Evolutionary conservation across 2,329 filamentous ascomycete species (phyloP), one percentile per base, ranked within the genome.

Genomic region (Tolypocladium ophioglossoides): DNA sequence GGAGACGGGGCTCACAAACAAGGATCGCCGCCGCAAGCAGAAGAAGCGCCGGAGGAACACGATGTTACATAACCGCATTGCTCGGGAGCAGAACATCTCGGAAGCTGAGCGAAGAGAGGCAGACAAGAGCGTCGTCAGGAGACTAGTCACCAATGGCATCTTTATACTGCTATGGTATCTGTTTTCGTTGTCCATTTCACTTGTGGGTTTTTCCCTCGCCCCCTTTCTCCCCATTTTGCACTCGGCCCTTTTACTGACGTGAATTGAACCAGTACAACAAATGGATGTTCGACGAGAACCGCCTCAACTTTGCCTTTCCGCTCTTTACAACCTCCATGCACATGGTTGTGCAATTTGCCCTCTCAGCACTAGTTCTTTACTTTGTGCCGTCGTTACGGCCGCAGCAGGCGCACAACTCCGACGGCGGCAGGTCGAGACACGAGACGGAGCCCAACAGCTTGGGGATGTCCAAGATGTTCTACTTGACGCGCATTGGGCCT

Each of bases 241-340:
- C 10, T 30, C 24, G n/a, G 50, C 22, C 34, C 22, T n/a, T 27
- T 22, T 14, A 47, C 62, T 68, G 53, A 66, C 63, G 47, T 50
- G 10, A 22, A 51, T 11, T 44, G 2, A 12, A 34, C 5, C 60
- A 94, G 86, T 99, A 97, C 78, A 99, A 99, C 79, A 97, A 96
- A 75, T 97, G 94, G 94, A 97, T 99, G 92, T 97, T 99, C 73
- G 88, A 89, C 64, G 80, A 86, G 57, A 80, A 86, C 61, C 83
- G 87, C 61, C 82, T 95, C 62, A 86, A 96, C 71, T 99, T 99
- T 68, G 85, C 89, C 52, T 97, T 94, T 65, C 94, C 94, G 40
- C 80, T 99, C 51, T 97, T 97, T 71, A 96, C 91, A 12, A 99
- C 94, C 4, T 89, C 89, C 59, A 77, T 94, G 68, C 94, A 99